Base-by-base conservation (phyloP, 192 early-diverging fungal species). In the Jimgerdemannia flammicorona region DNA sequence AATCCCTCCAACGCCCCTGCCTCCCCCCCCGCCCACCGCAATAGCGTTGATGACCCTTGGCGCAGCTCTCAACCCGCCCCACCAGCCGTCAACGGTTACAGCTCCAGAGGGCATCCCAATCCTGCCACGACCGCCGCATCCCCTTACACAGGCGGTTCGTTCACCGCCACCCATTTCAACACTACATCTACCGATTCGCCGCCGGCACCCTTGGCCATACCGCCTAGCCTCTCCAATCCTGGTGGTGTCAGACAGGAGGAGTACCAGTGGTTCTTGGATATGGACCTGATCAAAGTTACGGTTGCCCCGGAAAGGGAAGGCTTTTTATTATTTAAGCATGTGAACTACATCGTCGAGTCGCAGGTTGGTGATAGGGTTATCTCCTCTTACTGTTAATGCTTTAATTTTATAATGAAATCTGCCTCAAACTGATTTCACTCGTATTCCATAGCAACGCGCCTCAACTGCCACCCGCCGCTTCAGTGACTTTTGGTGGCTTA, bases 401-500 rank as follows among this genome's bases (percentile, higher is more conserved):
- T n/a, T n/a, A n/a, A n/a, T n/a, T 29, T 29, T 29, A 29, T 29
- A 29, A 29, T 29, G 29, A 29, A 29, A 29, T 29, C 29, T 29
- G 29, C 29, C 29, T 29, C 29, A 29, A 29, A 29, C 29, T 29
- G 29, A 29, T 29, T 29, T 29, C 29, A 29, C 29, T 29, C 29
- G 1, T 29, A 59, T 59, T 59, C 6, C 14, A 59, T 59, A 87
- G 74, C 78, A 83, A 18, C 87, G 82, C 10, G 72, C 78, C 49
- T 82, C 83, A 49, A 81, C 75, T 65, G 95, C 95, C 2, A 77
- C 90, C 42, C 89, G 97, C 14, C 87, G 97, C 76, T 98, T 95
- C 80, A 95, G 91, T 70, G 97, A 98, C 79, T 96, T 98, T 80
- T 88, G 90, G 80, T 96, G 94, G 95, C 82, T 98, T 42, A 87